These are phyloP conservation scores for Aphanomyces euteiches DNA, from an alignment of 352 stramenopile genomes.

Conservation along the genomic window DNA sequence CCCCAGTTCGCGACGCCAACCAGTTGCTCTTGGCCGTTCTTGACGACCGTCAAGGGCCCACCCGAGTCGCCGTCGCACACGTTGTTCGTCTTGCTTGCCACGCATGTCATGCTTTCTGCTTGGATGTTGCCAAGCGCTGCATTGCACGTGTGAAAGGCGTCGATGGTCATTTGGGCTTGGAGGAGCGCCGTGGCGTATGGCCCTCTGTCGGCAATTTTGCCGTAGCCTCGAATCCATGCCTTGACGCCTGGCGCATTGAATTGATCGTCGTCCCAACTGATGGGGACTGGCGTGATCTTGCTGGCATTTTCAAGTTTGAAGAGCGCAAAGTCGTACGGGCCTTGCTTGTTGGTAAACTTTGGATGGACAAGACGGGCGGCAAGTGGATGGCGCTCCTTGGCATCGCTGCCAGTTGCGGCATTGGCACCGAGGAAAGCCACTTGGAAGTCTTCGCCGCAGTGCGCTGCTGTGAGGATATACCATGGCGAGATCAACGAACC, in stretches of 20 bases:
- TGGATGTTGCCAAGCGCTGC: slow-evolving; percentile 39
- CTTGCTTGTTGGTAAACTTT: slow-evolving; percentile 39
- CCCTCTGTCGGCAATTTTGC: slow-evolving; percentile 35
- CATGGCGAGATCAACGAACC: no score
- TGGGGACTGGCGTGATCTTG: slow-evolving; percentile 38
- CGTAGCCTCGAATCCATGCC: slow-evolving; percentile 33
- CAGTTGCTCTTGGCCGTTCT: slow-evolving; percentile 36
- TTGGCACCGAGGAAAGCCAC: no score
- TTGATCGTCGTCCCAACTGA: slow-evolving; percentile 39
- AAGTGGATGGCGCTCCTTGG: slow-evolving; percentile 54
- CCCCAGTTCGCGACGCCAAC: slow-evolving; percentile 61
- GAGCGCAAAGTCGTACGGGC: slow-evolving; percentile 59
- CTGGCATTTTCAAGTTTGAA: slow-evolving; percentile 46
- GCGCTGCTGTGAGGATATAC: no score
- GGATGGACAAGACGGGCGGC: slow-evolving; percentile 48
- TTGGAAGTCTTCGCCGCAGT: no score
- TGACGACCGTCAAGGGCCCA: slow-evolving; percentile 39
- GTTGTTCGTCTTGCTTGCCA: slow-evolving; percentile 41
- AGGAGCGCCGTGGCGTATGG: slow-evolving; percentile 38
- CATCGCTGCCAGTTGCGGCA: slow-evolving; percentile 28
- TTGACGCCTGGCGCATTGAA: slow-evolving; percentile 50
- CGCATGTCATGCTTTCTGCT: slow-evolving; percentile 53
- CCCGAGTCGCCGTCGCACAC: slow-evolving; percentile 63
- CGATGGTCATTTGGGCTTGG: slow-evolving; percentile 43
- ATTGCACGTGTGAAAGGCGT: slow-evolving; percentile 33